Base-by-base conservation (phyloP, 345 rosid species). In the Balakata baccata region DNA sequence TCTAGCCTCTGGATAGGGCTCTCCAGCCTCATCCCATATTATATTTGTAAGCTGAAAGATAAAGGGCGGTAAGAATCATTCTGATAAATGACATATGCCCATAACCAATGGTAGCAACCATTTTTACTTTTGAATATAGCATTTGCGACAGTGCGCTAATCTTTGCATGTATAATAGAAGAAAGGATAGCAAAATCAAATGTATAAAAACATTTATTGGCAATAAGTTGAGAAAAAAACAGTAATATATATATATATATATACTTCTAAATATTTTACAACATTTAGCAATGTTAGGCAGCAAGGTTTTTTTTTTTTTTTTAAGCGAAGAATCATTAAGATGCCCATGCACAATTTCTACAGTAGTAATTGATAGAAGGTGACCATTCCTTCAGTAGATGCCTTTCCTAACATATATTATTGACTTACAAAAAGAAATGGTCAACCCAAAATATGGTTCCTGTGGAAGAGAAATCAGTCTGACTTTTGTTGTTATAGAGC, bases 1-100 rank as follows among this genome's bases (percentile, higher is more conserved):
- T 69, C 59, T 81, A 75, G 70, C 80, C 46, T 72, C 87, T 69
- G 74, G 88, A 81, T 76, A 87, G 61, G 99, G 97, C 80, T 94
- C 86, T 60, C 83, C 87, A 73, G 83, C 85, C 86, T 87, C 92
- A 79, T 83, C 91, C 97, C 97, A 96, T 96, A 90, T 84, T 84
- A 96, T 96, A 81, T 86, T 87, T 14, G 86, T 79, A 71, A 93
- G 84, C 99, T 95, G 88, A 83, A 78, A 83, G 20, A 80, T 9
- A 66, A n/a, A 47, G 52, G 38, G 45, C 52, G 64, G 50, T 52
- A 45, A 75, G 51, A 25, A 75, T 66, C 22, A 69, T 69, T 71
- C 74, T 66, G 20, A 47, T 64, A 63, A 49, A 52, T 68, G 10
- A 53, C 7, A 64, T 58, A 67, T 16, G 12, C 43, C 23, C 11